These are phyloP conservation scores for Globisporangium rhizosaccharum DNA, from an alignment of 352 stramenopile species.

Conservation along the genomic window DNA sequence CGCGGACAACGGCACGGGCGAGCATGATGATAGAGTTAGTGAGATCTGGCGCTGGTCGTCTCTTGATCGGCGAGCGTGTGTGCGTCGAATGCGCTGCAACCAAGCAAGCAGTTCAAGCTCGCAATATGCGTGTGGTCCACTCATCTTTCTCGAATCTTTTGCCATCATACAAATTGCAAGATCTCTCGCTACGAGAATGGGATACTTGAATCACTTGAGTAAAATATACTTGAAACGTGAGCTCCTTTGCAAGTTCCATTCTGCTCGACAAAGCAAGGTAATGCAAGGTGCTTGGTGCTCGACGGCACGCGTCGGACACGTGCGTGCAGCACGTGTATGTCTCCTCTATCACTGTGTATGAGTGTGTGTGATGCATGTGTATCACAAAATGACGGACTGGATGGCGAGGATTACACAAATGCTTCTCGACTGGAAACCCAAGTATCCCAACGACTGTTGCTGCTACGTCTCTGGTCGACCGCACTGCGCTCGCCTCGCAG, in stretches of 20 bases:
- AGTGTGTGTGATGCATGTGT: constrained; percentile 1
- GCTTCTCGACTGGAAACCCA: constrained; percentile 16
- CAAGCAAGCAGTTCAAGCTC: constrained; percentile 1
- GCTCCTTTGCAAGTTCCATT: too few relatives aligned
- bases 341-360: not conserved
- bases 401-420: constrained; percentile 16
- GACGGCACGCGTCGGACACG: too few relatives aligned
- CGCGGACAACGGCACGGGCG: constrained; percentile 30
- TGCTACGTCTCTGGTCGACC: not conserved
- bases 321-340: not conserved
- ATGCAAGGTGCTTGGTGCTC: too few relatives aligned
- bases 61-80: not conserved
- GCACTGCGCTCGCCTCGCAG: not conserved
- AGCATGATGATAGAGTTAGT: constrained; percentile 21
- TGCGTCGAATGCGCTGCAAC: not conserved
- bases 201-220: too few relatives aligned
- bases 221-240: not conserved
- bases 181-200: too few relatives aligned
- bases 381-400: not conserved
- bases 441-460: not conserved
- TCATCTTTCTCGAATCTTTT: constrained; percentile 9
- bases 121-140: not conserved
- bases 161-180: not conserved
- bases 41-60: too few relatives aligned
- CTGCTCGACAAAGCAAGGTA: too few relatives aligned